Evolutionary conservation across 208 protist genomes (phyloP).

Genomic region (Leishmania aethiopica): DNA sequence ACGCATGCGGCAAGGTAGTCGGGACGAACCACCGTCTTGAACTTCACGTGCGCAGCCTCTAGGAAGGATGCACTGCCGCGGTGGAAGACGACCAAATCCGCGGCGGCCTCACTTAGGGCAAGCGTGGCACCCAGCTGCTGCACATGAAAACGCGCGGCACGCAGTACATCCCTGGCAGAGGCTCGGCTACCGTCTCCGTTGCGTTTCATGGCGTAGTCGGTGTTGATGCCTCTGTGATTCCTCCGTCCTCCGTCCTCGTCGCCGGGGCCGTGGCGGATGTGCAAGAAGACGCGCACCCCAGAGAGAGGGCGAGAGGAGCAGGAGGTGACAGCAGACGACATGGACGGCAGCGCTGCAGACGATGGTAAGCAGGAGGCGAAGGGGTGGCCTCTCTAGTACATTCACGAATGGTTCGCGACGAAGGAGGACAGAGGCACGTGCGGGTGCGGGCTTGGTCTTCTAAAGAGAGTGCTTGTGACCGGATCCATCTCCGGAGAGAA

Average conservation of each 20-base stretch:
- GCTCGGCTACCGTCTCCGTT: neutral
- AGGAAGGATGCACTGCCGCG: conserved; percentile 43
- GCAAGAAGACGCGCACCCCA: conserved; percentile 59
- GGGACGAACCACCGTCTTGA: conserved; percentile 52
- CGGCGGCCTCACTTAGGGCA: conserved; percentile 49
- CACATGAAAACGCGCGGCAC: conserved; percentile 18
- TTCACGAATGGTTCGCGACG: neutral
- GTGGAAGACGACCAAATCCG: conserved; percentile 62
- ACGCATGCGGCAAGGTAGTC: conserved; percentile 54
- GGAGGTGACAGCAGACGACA: neutral
- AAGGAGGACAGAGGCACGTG: neutral
- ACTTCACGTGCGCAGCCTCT: conserved; percentile 16
- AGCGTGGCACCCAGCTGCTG: conserved; percentile 64
- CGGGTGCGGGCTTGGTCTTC: neutral
- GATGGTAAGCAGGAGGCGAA: neutral
- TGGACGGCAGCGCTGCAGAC: neutral
- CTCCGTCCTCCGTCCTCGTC: neutral
- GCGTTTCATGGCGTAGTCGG: conserved; percentile 3
- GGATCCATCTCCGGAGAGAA: neutral
- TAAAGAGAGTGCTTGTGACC: neutral
- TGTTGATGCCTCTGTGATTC: neutral
- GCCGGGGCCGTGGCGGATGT: conserved; percentile 42
- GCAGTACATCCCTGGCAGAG: conserved; percentile 18
- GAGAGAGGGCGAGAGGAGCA: conserved; percentile 32
- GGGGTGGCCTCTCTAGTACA: neutral